Evolutionary conservation across 192 early-diverging fungal genomes (phyloP).

Genomic region (Diversispora eburnea): DNA sequence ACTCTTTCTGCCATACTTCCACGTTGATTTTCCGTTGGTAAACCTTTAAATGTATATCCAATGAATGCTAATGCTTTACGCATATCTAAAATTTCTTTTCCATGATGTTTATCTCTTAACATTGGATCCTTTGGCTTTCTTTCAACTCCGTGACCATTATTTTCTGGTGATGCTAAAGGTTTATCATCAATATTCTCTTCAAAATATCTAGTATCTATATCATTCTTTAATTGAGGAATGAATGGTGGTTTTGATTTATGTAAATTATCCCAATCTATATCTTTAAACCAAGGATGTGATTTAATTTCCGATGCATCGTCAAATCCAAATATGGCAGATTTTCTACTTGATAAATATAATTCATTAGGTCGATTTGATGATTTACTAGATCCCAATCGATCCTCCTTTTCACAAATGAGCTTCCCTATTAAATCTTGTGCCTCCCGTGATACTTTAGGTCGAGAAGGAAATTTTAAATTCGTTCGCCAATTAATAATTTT

Average conservation of each 20-base stretch:
- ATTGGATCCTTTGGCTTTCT: conserved; percentile 40
- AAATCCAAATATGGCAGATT: conserved; percentile 31
- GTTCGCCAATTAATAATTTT: conserved; percentile 70
- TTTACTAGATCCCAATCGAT: conserved; percentile 45
- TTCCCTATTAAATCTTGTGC: conserved; percentile 59
- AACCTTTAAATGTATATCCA: conserved; percentile 53
- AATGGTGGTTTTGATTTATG: conserved; percentile 67
- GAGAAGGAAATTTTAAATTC: conserved; percentile 53
- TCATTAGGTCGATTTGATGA: conserved; percentile 38
- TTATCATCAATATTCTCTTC: conserved; percentile 54
- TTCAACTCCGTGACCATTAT: conserved; percentile 32
- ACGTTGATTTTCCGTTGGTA: conserved; percentile 42
- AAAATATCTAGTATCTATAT: conserved; percentile 93
- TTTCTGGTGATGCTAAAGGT: conserved; percentile 42
- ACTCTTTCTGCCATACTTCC: conserved; percentile 31
- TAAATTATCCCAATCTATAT: conserved; percentile 68
- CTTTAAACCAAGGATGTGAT: conserved; percentile 70
- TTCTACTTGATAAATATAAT: conserved; percentile 33
- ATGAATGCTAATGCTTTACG: conserved; percentile 59
- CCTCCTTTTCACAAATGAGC: conserved; percentile 58
- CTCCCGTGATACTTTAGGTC: conserved; percentile 49
- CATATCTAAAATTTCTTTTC: conserved; percentile 53
- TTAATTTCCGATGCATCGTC: conserved; percentile 74
- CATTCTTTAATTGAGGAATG: conserved; percentile 68
- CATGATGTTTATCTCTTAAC: conserved; percentile 45